Base-by-base conservation (phyloP, 306 rosid genomes). In the Ceratonia siliqua region DNA sequence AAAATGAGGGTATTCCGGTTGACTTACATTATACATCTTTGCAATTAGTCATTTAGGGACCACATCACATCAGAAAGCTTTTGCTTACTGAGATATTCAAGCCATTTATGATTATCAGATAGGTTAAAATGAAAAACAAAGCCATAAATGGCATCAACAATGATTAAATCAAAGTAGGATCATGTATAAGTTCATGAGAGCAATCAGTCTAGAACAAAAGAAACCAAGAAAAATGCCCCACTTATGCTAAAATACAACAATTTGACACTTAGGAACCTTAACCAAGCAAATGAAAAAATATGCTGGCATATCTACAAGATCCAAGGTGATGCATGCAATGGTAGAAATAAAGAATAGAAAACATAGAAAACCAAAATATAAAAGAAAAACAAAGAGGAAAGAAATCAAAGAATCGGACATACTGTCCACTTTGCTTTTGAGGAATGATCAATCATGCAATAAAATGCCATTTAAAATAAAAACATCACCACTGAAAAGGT, bases 401-500 rank as follows among this genome's bases (percentile, higher is more conserved):
- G 21, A 45, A 76, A 79, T 56, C 71, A 54, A 75, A 59, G 21
- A 28, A 78, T 45, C 33, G n/a, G 30, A 41, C 69, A 61, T 64
- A 57, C 70, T 52, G 46, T 68, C 68, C 59, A 36, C 21, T 63
- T 77, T 68, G 56, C 55, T 73, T 66, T 50, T 46, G 64, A 73
- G 39, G 68, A 53, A 77, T n/a, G n/a, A n/a, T n/a, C n/a, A n/a
- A n/a, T n/a, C 77, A 15, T 57, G 77, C 74, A 46, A 14, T 43
- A 61, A 6, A 68, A 52, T 58, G 54, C 42, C 46, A 76, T 54
- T 75, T 63, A 50, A 66, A 71, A 79, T 62, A 6, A 36, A 38
- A 79, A 70, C 59, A 74, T 45, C 85, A 82, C 55, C 65, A 48
- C 83, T 71, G 81, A 86, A 94, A 89, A 91, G 92, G 85, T 76